Evolutionary conservation across 176 grass and related monocot genomes (phyloP).

Genomic region (Zea luxurians): DNA sequence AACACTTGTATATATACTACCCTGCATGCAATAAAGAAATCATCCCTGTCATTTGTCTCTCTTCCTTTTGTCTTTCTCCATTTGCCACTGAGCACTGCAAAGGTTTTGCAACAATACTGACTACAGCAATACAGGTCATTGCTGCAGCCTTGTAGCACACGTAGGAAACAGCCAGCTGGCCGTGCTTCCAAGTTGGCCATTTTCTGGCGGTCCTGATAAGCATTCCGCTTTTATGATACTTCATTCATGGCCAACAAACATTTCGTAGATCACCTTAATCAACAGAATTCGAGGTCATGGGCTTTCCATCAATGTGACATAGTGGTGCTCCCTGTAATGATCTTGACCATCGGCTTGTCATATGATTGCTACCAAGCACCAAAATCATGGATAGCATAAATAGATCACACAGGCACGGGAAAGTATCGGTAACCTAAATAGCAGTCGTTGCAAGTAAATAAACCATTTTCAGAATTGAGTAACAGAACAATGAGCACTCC

Average conservation of each 20-base stretch:
- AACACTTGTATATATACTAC: no score
- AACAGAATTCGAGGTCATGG: conserved; percentile 29
- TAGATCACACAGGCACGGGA: background rate
- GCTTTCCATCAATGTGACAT: conserved; percentile 27
- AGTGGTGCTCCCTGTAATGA: conserved; percentile 7
- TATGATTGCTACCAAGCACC: conserved; percentile 5
- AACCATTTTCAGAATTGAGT: background rate
- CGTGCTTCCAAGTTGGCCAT: conserved; percentile 19
- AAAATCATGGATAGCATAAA: background rate
- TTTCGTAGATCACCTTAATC: conserved; percentile 32
- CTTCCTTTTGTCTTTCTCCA: no score
- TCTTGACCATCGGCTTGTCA: conserved; percentile 21
- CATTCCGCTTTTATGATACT: conserved; percentile 35
- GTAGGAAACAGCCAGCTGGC: conserved; percentile 34
- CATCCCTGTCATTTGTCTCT: no score
- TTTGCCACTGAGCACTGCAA: no score
- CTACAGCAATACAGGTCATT: conserved; percentile 25
- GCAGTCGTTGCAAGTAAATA: background rate
- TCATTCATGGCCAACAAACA: conserved; percentile 38
- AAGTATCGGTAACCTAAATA: background rate
- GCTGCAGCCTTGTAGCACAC: conserved; percentile 3
- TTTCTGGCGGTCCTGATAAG: conserved; percentile 38
- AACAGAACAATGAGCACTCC: background rate
- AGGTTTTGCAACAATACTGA: no score
- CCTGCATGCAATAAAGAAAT: no score